Percentiles rank a stretch among this genome's conserved stretches.
Evolutionary conservation across 208 protist species (phyloP).

Genomic region (Lotmaria passim): DNA sequence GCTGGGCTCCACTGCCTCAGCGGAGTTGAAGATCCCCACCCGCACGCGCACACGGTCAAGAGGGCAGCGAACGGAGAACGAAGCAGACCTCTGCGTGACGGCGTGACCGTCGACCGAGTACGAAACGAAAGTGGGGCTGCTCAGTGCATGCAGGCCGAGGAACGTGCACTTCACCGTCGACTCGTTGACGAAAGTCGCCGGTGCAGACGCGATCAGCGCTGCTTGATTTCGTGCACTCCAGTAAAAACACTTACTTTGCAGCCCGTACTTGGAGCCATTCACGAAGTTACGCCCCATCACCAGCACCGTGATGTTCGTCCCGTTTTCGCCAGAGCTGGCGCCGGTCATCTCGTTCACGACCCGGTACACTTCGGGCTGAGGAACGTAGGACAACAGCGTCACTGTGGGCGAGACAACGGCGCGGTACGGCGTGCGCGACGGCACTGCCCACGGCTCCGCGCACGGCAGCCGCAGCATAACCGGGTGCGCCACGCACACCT

Average conservation of each 20-base stretch:
- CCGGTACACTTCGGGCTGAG: not conserved
- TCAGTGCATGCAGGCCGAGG: not conserved
- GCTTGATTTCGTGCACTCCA: too few relatives aligned
- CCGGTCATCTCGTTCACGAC: not conserved
- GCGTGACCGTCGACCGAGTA: not conserved
- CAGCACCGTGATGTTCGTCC: conserved; percentile 3
- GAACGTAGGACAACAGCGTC: not conserved
- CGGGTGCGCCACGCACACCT: not conserved
- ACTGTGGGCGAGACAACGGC: conserved; percentile 7
- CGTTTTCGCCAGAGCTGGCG: not conserved
- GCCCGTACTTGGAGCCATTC: not conserved
- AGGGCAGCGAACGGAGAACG: not conserved
- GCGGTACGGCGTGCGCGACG: not conserved
- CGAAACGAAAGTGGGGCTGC: not conserved
- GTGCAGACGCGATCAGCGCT: not conserved
- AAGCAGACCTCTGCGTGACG: not conserved
- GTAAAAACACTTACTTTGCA: not conserved
- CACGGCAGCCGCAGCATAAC: conserved; percentile 3
- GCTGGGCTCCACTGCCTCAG: too few relatives aligned
- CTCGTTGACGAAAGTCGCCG: not conserved
- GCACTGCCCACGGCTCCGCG: conserved; percentile 12
- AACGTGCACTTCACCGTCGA: not conserved
- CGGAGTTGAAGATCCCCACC: too few relatives aligned
- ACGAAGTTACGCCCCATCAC: conserved; percentile 6
- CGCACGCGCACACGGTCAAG: too few relatives aligned